Base-by-base conservation (phyloP, 331 rosid genomes). In the Dryas integrifolia region DNA sequence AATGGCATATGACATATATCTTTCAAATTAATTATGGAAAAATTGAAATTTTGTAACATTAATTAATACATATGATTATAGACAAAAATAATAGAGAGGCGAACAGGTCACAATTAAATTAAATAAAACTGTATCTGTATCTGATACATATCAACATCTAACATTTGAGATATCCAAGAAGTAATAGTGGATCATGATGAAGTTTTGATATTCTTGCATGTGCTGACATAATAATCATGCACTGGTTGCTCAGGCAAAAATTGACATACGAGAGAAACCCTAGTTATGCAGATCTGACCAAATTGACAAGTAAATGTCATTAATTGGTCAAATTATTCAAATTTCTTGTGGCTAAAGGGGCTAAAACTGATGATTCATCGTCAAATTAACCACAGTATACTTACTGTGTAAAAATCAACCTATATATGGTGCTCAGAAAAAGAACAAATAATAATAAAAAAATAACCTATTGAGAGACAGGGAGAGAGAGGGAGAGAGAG, bases 161-260 rank as follows among this genome's bases (percentile, higher is more conserved):
- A 30, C 35, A 30, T 44, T 3, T 3, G 67, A 15, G 9, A 18
- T 15, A 24, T 13, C 44, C 6, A 9, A 53, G 40, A 69, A 18
- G 13, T 53, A 58, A 53, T 21, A n/a, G 8, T 14, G 13, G 21
- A 70, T 30, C 30, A 16, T 45, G 49, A 15, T 6, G 12, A 58
- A 30, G 45, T 57, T 7, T 56, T 44, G 10, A 7, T 62, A 44
- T 72, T 48, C 11, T 46, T 72, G 45, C 51, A 43, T 41, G 40
- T 13, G 44, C 47, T 72, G 76, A 72, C 48, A 13, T 30, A 46
- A 47, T 58, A 10, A 58, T 59, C 47, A 58, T 15, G 76, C 46
- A 66, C 9, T 9, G 9, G 47, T 9, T 50, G 58, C 47, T 8
- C 41, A 11, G 10, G 24, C n/a, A 45, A 11, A 2, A 21, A 58